Evolutionary conservation across 2,329 filamentous ascomycete species (phyloP).

Genomic region (Chalara sp.): DNA sequence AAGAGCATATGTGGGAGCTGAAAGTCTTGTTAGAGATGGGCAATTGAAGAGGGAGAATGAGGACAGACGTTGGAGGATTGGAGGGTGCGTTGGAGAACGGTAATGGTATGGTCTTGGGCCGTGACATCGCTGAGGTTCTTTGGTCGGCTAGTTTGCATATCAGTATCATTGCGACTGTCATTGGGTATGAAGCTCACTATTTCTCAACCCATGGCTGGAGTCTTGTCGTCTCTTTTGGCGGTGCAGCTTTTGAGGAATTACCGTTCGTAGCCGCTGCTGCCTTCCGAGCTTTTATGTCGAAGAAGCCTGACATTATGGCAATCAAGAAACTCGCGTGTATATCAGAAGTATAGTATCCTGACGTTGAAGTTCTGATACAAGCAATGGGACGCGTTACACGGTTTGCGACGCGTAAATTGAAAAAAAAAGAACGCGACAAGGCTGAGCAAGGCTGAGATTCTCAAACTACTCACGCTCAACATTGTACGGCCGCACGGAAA

Average conservation of each 20-base stretch:
- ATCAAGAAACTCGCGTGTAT: neutral
- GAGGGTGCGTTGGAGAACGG: conserved; percentile 82
- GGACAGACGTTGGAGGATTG: conserved; percentile 77
- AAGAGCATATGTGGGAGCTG: conserved; percentile 98
- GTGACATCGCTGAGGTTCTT: conserved; percentile 92
- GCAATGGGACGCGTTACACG: too few species aligned
- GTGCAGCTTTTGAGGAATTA: conserved; percentile 57
- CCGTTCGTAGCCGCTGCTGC: conserved; percentile 63
- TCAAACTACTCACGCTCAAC: too few species aligned
- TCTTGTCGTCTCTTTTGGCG: conserved; percentile 54
- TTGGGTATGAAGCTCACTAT: conserved; percentile 58
- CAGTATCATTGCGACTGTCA: conserved; percentile 16
- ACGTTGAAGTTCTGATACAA: too few species aligned
- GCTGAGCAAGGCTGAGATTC: too few species aligned
- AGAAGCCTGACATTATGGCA: conserved; percentile 74
- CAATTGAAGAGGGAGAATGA: neutral
- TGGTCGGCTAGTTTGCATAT: conserved; percentile 61
- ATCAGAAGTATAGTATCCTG: neutral
- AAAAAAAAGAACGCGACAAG: too few species aligned
- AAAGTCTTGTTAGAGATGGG: conserved; percentile 10
- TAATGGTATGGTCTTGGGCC: conserved; percentile 94
- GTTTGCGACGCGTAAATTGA: too few species aligned
- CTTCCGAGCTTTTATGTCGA: conserved; percentile 88
- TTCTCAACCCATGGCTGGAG: conserved; percentile 98
- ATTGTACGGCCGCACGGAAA: too few species aligned